Evolutionary conservation across 2,329 filamentous ascomycete species (phyloP), one percentile per base, ranked within the genome.

Genomic region (Escovopsis sp.): DNA sequence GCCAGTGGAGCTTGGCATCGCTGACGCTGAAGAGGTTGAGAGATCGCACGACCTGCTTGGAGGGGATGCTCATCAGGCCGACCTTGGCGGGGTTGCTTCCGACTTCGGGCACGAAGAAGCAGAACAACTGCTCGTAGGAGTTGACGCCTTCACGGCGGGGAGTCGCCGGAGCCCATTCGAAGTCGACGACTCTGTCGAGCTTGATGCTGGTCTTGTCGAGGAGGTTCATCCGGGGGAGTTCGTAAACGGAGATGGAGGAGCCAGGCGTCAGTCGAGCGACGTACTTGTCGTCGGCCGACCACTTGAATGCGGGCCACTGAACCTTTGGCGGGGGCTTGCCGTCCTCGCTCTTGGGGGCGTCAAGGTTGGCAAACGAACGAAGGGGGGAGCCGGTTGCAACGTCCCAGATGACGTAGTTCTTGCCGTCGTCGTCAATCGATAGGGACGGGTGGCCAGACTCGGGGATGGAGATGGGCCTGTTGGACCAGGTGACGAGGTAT

Each of bases 371-470:
- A 59, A 98, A 98, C 0, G 91, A 96, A 49, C 91, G 84, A 40
- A 98, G 73, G 44, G 89, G 86, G 61, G 89, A 84, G 54, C 78
- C 80, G 9, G 89, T 91, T 41, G 85, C 83, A 48, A 96, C 81
- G 57, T 96, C 89, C 91, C 91, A 98, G 57, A 98, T 88, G 57
- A 98, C 83, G 64, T 96, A 96, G 73, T 96, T 95, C 73, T 96
- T 96, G 63, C 91, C 91, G 55, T 98, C 89, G 57, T 98, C 91
- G 56, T 96, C 91, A 47, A 87, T 70, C 4, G 85, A 80, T 40
- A 95, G 72, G n/a, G 82, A 70, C 3, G 84, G 82, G 61, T 94
- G 83, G 50, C 84, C 83, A 51, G 80, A 80, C 53, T 96, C 91
- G 46, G 91, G 85, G 44, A 98, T 86, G 47, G 83, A 78, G 57